Conservation (phyloP, 495 filamentous ascomycete genomes). For the Usnea hakonensis region DNA sequence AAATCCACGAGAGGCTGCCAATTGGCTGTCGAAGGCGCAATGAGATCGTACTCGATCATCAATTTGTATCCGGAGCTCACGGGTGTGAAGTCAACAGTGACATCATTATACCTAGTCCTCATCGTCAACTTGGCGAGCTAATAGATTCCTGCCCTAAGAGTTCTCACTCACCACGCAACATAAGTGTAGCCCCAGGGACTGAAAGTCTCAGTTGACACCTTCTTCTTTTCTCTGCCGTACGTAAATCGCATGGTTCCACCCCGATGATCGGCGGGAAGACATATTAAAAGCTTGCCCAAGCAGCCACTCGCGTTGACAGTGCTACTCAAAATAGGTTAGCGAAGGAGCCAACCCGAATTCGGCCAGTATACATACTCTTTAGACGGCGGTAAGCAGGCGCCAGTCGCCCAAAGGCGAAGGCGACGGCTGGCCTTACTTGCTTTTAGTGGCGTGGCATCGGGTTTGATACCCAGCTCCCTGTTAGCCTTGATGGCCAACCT, state of each 20-base stretch:
- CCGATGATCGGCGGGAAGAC: neutral
- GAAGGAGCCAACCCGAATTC: neutral
- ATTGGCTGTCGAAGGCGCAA: neutral
- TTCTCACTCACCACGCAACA: neutral
- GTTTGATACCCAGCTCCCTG: neutral
- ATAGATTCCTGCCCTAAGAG: neutral
- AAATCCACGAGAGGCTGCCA: neutral
- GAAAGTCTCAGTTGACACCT: neutral
- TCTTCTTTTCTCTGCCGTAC: neutral
- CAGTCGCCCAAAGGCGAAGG: neutral
- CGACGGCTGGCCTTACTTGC: neutral
- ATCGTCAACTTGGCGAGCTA: neutral
- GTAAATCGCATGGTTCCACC: neutral
- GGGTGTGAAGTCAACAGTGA: neutral
- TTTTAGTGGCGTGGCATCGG: neutral
- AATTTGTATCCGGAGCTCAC: neutral
- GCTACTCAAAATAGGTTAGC: neutral
- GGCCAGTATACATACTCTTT: neutral
- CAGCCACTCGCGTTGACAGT: neutral
- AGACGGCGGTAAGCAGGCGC: neutral
- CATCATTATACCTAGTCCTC: neutral
- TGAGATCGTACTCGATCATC: neutral
- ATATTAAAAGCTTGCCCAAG: neutral
- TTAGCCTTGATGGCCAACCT: neutral
- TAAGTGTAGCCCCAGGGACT: neutral